A percentile compares a stretch with the other conserved stretches of the same genome.
Conservation (phyloP, 768 basidiomycete genomes). For the Tricholoma bakamatsutake region DNA sequence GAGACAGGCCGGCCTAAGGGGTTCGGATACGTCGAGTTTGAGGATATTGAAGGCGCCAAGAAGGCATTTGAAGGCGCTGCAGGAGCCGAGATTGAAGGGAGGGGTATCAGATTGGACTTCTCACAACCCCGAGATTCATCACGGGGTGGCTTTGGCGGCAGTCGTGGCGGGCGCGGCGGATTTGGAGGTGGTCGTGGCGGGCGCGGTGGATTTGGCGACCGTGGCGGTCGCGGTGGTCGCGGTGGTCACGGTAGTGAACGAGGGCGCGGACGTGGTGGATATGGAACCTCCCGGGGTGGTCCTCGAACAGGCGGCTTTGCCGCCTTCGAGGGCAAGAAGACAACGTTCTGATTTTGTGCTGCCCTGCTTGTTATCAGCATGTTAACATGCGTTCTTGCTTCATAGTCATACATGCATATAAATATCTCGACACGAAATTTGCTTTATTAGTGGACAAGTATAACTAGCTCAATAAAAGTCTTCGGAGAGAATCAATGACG, state of each 20-base stretch:
- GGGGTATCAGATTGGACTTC: conserved; percentile 77
- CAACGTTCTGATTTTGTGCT: conserved; percentile 38
- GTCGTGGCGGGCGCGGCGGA: conserved; percentile 34
- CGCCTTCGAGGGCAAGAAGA: conserved; percentile 62
- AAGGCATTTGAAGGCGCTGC: conserved; percentile 68
- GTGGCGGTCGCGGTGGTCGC: conserved; percentile 28
- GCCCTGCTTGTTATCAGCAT: background rate
- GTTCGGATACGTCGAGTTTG: conserved; percentile 95
- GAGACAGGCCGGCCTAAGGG: conserved; percentile 90
- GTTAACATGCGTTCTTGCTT: background rate
- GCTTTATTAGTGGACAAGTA: background rate
- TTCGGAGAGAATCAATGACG: background rate
- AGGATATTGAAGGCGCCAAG: conserved; percentile 71
- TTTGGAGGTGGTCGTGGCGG: conserved; percentile 28
- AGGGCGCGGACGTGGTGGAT: conserved; percentile 34
- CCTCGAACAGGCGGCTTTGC: conserved; percentile 61
- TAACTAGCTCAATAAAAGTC: background rate
- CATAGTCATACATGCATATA: background rate
- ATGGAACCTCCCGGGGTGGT: conserved; percentile 40
- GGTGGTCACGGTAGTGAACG: conserved; percentile 31
- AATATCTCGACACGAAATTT: background rate
- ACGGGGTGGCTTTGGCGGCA: conserved; percentile 32
- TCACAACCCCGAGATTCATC: conserved; percentile 71
- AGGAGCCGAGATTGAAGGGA: conserved; percentile 77
- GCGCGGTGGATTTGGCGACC: conserved; percentile 15